Conservation (phyloP, 768 basidiomycete species). For the Lactarius deliciosus region DNA sequence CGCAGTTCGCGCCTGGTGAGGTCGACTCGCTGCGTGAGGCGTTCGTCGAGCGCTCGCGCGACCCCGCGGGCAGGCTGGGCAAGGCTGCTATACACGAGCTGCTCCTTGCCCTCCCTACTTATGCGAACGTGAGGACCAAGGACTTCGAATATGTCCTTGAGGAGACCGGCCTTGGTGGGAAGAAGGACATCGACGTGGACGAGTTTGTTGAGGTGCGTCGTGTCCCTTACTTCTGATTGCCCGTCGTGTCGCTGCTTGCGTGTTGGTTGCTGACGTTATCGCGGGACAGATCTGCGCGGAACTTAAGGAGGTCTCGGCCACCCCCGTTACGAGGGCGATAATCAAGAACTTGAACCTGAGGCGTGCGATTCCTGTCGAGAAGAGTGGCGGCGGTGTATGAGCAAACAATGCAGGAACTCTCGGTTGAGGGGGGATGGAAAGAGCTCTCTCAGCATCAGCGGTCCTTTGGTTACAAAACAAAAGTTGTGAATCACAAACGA, state of each 20-base stretch:
- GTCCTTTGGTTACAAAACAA: neutral
- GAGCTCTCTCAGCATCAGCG: neutral
- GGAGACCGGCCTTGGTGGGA: constrained; percentile 64
- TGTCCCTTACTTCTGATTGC: too few relatives aligned
- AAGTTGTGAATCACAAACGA: neutral
- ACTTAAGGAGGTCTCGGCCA: constrained; percentile 63
- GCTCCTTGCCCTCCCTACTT: constrained; percentile 42
- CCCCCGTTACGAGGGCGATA: constrained; percentile 36
- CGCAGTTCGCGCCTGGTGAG: constrained; percentile 55
- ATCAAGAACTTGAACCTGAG: constrained; percentile 41
- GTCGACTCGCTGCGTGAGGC: constrained; percentile 43
- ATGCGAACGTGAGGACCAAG: constrained; percentile 57
- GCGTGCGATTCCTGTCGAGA: constrained; percentile 52
- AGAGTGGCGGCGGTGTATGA: constrained; percentile 53
- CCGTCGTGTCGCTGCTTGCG: neutral
- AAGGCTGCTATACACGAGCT: constrained; percentile 39
- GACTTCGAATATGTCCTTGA: constrained; percentile 75
- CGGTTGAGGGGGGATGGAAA: neutral
- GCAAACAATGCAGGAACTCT: neutral
- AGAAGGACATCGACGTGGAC: constrained; percentile 65
- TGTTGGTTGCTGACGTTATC: constrained; percentile 8
- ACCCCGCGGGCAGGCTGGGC: constrained; percentile 39
- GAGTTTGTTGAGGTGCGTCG: constrained; percentile 81
- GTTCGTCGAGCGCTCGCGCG: constrained; percentile 38
- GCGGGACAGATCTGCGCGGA: constrained; percentile 63